phyloP scores from a whole-genome alignment of 306 rosid genomes.

The Lathyrus aphaca region DNA sequence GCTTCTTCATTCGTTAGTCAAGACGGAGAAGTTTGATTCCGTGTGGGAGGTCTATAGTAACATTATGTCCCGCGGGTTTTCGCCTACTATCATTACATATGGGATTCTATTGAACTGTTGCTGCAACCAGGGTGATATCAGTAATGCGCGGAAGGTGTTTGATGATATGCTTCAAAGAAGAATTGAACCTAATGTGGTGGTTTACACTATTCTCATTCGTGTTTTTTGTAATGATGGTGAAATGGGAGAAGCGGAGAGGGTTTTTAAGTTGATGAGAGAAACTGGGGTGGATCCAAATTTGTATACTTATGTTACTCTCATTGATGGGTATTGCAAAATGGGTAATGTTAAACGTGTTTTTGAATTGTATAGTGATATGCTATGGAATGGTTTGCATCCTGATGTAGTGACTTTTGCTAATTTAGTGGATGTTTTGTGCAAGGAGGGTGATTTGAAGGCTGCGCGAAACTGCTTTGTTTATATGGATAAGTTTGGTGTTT shows the following conservation, averaged over 20 bases:
- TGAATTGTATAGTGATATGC: conserved; percentile 50
- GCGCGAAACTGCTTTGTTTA: conserved; percentile 50
- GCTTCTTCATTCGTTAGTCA: conserved; percentile 60
- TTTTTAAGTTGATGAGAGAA: conserved; percentile 53
- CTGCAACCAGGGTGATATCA: conserved; percentile 46
- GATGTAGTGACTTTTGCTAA: conserved; percentile 62
- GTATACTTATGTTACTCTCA: conserved; percentile 63
- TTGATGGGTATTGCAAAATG: conserved; percentile 72
- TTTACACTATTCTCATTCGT: conserved; percentile 57
- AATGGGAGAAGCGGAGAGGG: conserved; percentile 58
- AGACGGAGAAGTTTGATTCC: conserved; percentile 46
- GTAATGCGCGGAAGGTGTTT: conserved; percentile 47
- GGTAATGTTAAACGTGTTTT: conserved; percentile 50
- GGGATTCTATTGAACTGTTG: conserved; percentile 59
- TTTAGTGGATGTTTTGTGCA: conserved; percentile 60
- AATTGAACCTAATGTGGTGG: conserved; percentile 52
- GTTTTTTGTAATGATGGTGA: conserved; percentile 52
- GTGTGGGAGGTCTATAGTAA: conserved; percentile 52
- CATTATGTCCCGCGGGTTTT: conserved; percentile 56
- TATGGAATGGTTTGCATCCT: conserved; percentile 51
- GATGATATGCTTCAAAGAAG: conserved; percentile 63
- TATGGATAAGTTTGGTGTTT: conserved; percentile 63
- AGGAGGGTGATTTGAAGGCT: conserved; percentile 49
- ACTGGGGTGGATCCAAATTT: conserved; percentile 55
- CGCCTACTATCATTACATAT: conserved; percentile 57